Base-by-base conservation (phyloP, 1,284 basidiomycete genomes). In the Puccinia triticina region DNA sequence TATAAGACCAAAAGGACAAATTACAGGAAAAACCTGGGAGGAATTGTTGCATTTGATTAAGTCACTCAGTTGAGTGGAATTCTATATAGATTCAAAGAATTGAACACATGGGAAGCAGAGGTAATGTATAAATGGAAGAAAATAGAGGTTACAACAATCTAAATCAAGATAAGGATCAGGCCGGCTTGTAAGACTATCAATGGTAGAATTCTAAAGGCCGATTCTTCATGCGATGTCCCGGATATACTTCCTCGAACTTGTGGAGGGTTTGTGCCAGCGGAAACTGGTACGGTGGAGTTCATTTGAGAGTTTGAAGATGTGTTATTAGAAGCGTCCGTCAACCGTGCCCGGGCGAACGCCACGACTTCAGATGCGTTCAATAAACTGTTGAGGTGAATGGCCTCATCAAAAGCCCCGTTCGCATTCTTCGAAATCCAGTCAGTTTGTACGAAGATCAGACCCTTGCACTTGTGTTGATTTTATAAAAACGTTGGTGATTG, bases 371-470 rank as follows among this genome's bases (percentile, higher is more conserved):
- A 59, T 29, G 79, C 71, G 23, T 66, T 66, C 12, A 82, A 32
- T n/a, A 82, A 34, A 73, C 79, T 82, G 59, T 50, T 75, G 46
- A 82, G 71, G 21, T 50, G 69, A 37, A 82, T 66, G n/a, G 40
- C 40, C n/a, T 46, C 46, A 26, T 82, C 79, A n/a, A 55, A 66
- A 37, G 69, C 57, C 11, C 79, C 79, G 32, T 64, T 53, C 12
- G 79, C 79, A 32, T 82, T 82, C 79, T 82, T 26, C 2, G 16
- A 55, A 74, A 64, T 37, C 29, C n/a, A 21, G n/a, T 48, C 32
- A 40, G 4, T n/a, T n/a, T 67, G 10, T 21, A 21, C 4, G 26
- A 12, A 26, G n/a, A 21, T 43, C 40, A 43, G 0, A 46, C 12
- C 23, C 26, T n/a, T 26, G 37, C 14, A 21, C 12, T 18, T 34